Base-by-base conservation (phyloP, 73 alveolate genomes). In the Tetrahymena elliotti region DNA sequence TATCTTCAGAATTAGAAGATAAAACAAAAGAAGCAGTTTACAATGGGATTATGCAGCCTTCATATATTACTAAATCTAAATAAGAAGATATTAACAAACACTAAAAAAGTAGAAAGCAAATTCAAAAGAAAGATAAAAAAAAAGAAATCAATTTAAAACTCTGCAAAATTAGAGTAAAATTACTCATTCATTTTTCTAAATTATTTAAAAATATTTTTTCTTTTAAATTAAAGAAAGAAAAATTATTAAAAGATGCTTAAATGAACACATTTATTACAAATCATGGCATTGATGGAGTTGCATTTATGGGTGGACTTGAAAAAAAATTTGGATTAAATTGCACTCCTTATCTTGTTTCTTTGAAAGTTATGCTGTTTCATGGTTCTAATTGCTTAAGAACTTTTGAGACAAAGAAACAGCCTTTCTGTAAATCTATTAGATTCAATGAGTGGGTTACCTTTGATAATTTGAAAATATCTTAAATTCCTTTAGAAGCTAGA, bases 401-500 rank as follows among this genome's bases (percentile, higher is more conserved):
- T 13, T 93, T 92, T 15, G 95, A 94, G 94, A 96, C 95, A 15
- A 94, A 96, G 84, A 94, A 92, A 35, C 39, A 93, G 27, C 97
- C 97, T 20, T 96, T 96, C 84, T 84, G 96, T 83, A 38, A 93
- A 84, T 93, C 93, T 31, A 93, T 97, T 3, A 95, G 97, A 93
- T 93, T 95, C 93, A 83, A 94, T 52, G 83, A 96, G 35, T 83
- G 94, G 35, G 54, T 96, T n/a, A 95, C 95, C 16, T 96, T 96
- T 53, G 83, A 39, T 38, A 93, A 93, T 1, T 93, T 96, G 13
- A 96, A 96, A 35, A 96, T 96, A 92, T 96, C 98, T 68, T 92
- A 96, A 92, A 38, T 96, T 8, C 98, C 98, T 16, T 38, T 68
- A 93, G 98, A 96, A 96, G 95, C 97, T 16, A 37, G 98, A 37